Percentiles rank a stretch among this genome's conserved stretches.
phyloP scores from a whole-genome alignment of 208 protist genomes.

The Crithidia expoeki region DNA sequence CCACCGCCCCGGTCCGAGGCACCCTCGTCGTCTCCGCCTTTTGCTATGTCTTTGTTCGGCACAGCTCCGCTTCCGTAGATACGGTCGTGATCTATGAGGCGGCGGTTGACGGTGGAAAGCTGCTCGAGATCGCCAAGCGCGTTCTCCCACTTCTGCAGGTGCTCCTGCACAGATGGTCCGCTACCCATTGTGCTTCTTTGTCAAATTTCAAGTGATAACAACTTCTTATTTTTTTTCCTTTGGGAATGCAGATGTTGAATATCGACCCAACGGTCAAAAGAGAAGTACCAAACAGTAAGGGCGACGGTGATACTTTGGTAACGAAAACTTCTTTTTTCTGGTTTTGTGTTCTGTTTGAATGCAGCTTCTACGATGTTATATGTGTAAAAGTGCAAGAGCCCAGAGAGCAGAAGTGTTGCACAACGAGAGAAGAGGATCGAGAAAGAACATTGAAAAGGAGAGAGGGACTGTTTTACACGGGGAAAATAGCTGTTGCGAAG shows the following conservation, averaged over 20 bases:
- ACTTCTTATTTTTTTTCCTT: neutral
- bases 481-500: too few species aligned
- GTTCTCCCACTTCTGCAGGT: conserved; percentile 79
- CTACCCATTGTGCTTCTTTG: conserved; percentile 52
- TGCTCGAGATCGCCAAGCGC: conserved; percentile 68
- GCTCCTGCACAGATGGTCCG: conserved; percentile 57
- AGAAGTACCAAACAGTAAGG: too few species aligned
- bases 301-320: too few species aligned
- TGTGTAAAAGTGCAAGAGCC: neutral
- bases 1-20: conserved; percentile 27
- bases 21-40: conserved; percentile 34
- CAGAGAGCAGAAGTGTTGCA: neutral
- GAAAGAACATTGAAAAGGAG: neutral
- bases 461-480: too few species aligned
- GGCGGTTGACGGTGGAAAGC: conserved; percentile 56
- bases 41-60: conserved; percentile 16
- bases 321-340: too few species aligned
- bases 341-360: neutral
- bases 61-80: conserved; percentile 42
- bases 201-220: too few species aligned
- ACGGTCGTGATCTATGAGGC: conserved; percentile 62
- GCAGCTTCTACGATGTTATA: neutral
- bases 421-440: neutral
- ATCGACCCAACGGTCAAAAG: neutral
- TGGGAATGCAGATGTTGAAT: neutral